Evolutionary conservation across 1,139 yeast species (phyloP), one percentile per base, ranked within the genome.

Genomic region (Oligophagozyma castellii): DNA sequence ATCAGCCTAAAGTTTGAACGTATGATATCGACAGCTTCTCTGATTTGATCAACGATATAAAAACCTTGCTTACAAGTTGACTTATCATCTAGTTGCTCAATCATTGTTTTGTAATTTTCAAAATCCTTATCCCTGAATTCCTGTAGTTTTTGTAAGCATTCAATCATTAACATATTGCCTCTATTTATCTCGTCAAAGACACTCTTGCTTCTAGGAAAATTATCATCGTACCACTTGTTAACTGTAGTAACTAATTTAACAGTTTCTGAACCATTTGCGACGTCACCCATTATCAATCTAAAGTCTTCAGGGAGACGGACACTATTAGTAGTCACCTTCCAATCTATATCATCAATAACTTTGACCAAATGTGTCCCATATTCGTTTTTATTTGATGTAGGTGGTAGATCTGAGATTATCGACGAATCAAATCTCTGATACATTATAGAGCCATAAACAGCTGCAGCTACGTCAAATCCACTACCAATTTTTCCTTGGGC

Each of bases 401-500:
- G 34, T 11, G 59, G 59, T 18, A 73, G 50, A 2, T 51, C 46
- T 24, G 63, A 59, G 23, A 78, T 66, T 19, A 73, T 40, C 7
- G 39, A 44, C 0, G 84, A 80, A 5, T 58, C 56, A 46, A 89
- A 89, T 36, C 98, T 61, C 22, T 69, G 64, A 53, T 89, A 89
- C 4, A 73, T 65, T 27, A 86, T 78, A 0, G 95, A 79, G 2
- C 98, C 98, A 53, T 67, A 89, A 0, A 81, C 76, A 0, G 98
- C 98, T 5, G 96, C 76, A 0, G 94, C 96, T 24, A 92, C 93
- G 49, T 89, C 98, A 52, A 89, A 89, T 0, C 98, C 98, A 3
- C 95, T 81, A 0, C 98, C 98, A 16, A 89, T 74, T 52, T 92
- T 92, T 25, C 81, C 80, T 51, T 89, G 98, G 2, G 98, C 96